Conservation (phyloP, 345 rosid species). For the Cardamine chenopodiifolia region DNA sequence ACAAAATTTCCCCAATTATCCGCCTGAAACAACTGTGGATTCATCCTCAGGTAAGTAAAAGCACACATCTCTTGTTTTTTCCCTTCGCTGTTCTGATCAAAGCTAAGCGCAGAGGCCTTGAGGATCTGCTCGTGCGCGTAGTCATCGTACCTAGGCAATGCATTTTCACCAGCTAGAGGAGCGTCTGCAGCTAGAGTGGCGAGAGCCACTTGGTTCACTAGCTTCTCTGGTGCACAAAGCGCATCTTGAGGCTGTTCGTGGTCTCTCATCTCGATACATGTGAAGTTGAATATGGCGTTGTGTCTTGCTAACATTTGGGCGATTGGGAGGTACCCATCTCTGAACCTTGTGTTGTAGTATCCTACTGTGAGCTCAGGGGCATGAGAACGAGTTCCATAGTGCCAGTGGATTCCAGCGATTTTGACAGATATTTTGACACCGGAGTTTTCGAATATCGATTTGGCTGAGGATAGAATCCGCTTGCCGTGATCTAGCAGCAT, state of each 20-base stretch:
- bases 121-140: conserved; percentile 77
- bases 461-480: conserved; percentile 70
- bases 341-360: conserved; percentile 84
- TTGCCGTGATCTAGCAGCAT: conserved; percentile 84
- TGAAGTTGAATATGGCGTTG: conserved; percentile 90
- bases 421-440: conserved; percentile 83
- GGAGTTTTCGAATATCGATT: conserved; percentile 49
- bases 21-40: conserved; percentile 65
- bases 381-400: conserved; percentile 89
- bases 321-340: conserved; percentile 90
- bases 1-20: conserved; percentile 93
- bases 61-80: conserved; percentile 79
- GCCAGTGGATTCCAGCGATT: conserved; percentile 98
- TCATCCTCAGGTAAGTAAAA: conserved; percentile 95
- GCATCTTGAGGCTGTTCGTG: conserved; percentile 98
- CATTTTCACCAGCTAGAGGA: conserved; percentile 93
- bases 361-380: conserved; percentile 99
- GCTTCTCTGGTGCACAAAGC: conserved; percentile 89
- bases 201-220: conserved; percentile 82
- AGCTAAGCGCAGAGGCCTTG: conserved; percentile 60
- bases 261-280: conserved; percentile 95
- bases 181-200: conserved; percentile 71
- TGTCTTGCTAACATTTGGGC: conserved; percentile 90
- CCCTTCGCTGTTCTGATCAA: conserved; percentile 46
- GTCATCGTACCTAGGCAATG: conserved; percentile 79